Evolutionary conservation across 208 protist genomes (phyloP).

Genomic region (Wallacemonas collosoma): DNA sequence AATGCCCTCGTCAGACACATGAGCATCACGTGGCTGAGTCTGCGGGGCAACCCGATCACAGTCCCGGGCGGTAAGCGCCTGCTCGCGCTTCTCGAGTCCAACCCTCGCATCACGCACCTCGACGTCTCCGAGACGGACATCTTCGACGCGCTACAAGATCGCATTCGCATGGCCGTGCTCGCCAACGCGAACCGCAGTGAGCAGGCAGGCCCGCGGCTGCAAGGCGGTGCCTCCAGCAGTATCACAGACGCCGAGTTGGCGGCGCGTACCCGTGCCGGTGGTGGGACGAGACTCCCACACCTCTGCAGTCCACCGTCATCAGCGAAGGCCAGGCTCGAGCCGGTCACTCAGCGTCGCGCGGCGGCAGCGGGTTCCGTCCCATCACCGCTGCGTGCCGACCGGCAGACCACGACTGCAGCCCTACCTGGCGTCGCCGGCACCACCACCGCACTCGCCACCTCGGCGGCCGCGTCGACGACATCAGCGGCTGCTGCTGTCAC

Average conservation of each 20-base stretch:
- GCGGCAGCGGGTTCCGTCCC: neutral
- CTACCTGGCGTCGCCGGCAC: neutral
- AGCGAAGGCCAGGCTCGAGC: constrained; percentile 9
- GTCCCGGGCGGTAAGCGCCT: constrained; percentile 67
- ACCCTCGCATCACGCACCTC: constrained; percentile 72
- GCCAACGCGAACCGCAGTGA: constrained; percentile 32
- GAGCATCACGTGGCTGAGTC: constrained; percentile 57
- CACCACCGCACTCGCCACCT: neutral
- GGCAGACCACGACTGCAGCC: too few species aligned
- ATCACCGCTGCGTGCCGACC: too few species aligned
- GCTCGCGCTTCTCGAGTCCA: constrained; percentile 72
- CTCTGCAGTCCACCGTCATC: neutral
- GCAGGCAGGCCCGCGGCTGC: constrained; percentile 28
- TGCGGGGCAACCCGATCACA: constrained; percentile 86
- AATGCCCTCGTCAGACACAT: constrained; percentile 71
- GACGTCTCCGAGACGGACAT: constrained; percentile 78
- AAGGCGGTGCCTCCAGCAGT: constrained; percentile 9
- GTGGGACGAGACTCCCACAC: too few species aligned
- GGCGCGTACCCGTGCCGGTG: neutral
- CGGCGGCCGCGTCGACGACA: neutral
- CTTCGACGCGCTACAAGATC: constrained; percentile 67
- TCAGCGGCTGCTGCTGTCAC: constrained; percentile 1
- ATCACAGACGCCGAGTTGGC: neutral
- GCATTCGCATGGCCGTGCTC: constrained; percentile 50
- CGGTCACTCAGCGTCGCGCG: neutral